phyloP scores from a whole-genome alignment of 352 stramenopile genomes.

The Globisporangium sylvaticum region DNA sequence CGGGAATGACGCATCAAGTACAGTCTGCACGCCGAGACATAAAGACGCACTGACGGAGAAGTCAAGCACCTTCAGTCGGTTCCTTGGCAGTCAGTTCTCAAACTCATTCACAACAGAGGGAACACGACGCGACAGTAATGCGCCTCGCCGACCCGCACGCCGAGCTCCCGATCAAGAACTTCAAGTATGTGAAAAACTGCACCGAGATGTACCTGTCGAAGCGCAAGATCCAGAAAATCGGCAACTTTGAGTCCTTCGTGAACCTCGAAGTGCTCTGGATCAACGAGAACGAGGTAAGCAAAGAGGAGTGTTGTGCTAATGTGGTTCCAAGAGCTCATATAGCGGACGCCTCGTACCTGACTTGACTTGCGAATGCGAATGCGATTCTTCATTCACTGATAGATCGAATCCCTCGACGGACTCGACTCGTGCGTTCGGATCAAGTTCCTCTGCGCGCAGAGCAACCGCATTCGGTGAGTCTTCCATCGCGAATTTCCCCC shows the following conservation, averaged over 20 bases:
- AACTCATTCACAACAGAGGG: not conserved
- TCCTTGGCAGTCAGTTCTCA: not conserved
- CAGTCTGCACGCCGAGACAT: slow-evolving; percentile 14
- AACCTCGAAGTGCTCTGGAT: slow-evolving; percentile 90
- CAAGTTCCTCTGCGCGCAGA: slow-evolving; percentile 86
- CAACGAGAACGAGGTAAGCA: slow-evolving; percentile 74
- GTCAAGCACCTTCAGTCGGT: not conserved
- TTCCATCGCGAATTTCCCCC: not conserved
- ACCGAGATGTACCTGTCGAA: slow-evolving; percentile 82
- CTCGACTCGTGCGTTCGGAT: slow-evolving; percentile 85
- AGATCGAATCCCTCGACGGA: slow-evolving; percentile 59
- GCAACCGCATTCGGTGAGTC: slow-evolving; percentile 70
- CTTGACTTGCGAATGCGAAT: not conserved
- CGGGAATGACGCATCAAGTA: not conserved
- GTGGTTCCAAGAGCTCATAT: not conserved
- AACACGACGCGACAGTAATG: slow-evolving; percentile 21
- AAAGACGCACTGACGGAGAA: slow-evolving; percentile 24
- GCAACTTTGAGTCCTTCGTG: slow-evolving; percentile 83
- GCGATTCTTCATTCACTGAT: not conserved
- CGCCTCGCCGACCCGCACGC: slow-evolving; percentile 61
- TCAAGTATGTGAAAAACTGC: slow-evolving; percentile 90
- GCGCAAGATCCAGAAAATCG: slow-evolving; percentile 74
- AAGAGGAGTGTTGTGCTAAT: not conserved
- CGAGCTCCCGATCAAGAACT: slow-evolving; percentile 84
- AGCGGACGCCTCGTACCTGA: not conserved